Base-by-base conservation (phyloP, 2,329 filamentous ascomycete species). In the Akanthomyces muscarius region DNA sequence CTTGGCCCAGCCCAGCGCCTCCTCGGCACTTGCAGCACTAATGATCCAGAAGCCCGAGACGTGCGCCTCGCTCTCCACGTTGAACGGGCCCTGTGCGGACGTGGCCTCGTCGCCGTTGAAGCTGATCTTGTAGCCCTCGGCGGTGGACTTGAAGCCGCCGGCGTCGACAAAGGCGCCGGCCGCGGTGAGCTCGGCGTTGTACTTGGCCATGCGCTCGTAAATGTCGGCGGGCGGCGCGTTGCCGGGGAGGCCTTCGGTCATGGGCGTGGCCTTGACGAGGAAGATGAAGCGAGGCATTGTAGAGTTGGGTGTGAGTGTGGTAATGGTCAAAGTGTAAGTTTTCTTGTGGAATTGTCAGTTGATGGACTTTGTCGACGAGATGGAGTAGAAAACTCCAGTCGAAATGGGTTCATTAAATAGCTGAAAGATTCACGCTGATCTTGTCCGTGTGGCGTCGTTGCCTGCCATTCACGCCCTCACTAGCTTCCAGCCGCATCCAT, bases 1-100 rank as follows among this genome's bases (percentile, higher is more conserved):
- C 64, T 69, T 69, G 0, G 72, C 72, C 73, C 72, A 75, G 10
- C 30, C 23, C 11, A 74, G 60, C 2, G 71, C 71, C 62, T 73
- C 72, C 5, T 74, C 68, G 7, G 66, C 66, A 21, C 70, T 66
- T 56, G 68, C 68, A 0, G 68, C 68, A 64, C 70, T 68, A 11
- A 75, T 59, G 23, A 75, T 67, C 73, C 72, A 75, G 69, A 67
- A 74, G 0, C 71, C 72, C 14, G 69, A 72, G 2, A 73, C 66
- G 21, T 72, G 67, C 2, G 58, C 53, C 59, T 71, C 68, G n/a
- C 62, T 61, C 25, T 66, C 61, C 21, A 72, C 62, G 28, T 72
- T 68, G 56, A 74, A 74, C 0, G 73, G 73, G 1, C 72, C 72
- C n/a, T 62, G 66, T 3, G 70, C 68, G 42, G 68, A 62, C 3